phyloP scores from a whole-genome alignment of 139 green algal genomes.

The Trebouxia sp. region DNA sequence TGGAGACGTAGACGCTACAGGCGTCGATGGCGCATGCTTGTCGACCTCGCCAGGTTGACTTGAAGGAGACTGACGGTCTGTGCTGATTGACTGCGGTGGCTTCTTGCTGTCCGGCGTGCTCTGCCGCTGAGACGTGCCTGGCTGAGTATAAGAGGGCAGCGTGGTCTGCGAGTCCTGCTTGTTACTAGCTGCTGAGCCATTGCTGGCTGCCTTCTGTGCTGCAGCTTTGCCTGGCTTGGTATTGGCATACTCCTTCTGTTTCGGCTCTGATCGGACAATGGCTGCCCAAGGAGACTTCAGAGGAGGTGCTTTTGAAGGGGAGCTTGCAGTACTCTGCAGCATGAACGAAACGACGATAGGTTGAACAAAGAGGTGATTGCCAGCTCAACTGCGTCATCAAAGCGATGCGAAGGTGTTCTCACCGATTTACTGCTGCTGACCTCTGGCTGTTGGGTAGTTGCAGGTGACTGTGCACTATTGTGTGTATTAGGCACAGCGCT shows the following conservation, averaged over 20 bases:
- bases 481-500: constrained; percentile 12
- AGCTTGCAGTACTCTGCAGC: background rate
- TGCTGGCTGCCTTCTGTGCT: background rate
- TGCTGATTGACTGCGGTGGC: background rate
- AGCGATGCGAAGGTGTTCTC: too few species aligned
- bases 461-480: constrained; percentile 14
- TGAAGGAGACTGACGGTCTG: background rate
- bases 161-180: background rate
- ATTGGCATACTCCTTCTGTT: background rate
- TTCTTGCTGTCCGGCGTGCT: background rate
- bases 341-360: constrained; percentile 18
- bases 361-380: too few species aligned
- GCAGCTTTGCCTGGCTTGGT: background rate
- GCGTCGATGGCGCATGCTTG: constrained; percentile 4
- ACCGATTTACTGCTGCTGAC: background rate
- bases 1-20: constrained; percentile 12
- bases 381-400: too few species aligned
- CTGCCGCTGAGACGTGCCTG: background rate
- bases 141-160: background rate
- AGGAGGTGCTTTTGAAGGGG: background rate
- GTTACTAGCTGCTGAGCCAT: constrained; percentile 6
- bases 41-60: background rate
- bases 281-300: constrained; percentile 34
- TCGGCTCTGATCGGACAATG: constrained; percentile 24
- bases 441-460: background rate